Evolutionary conservation across 1,284 basidiomycete genomes (phyloP).

Genomic region (Irpex sp.): DNA sequence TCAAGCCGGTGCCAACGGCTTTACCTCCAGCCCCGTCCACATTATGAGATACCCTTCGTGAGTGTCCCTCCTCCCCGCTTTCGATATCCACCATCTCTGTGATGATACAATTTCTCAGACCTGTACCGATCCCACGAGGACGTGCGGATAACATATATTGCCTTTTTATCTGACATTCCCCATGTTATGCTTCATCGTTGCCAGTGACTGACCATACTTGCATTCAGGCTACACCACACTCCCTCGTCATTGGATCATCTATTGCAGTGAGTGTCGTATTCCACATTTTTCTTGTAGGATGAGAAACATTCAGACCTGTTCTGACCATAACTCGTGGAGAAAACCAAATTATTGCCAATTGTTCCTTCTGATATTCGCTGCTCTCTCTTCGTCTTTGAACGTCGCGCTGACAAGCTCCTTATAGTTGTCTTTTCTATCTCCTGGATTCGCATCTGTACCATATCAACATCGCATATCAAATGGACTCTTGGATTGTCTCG

Average conservation of each 20-base stretch:
- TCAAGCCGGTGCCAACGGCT: slow-evolving; percentile 51
- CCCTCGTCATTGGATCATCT: neutral
- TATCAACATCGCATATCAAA: neutral
- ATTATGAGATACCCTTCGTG: slow-evolving; percentile 13
- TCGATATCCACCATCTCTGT: slow-evolving; percentile 5
- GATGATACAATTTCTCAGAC: slow-evolving; percentile 42
- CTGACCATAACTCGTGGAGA: slow-evolving; percentile 31
- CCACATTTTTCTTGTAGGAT: slow-evolving; percentile 19
- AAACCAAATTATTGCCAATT: slow-evolving; percentile 30
- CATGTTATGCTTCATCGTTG: neutral
- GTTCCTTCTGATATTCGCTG: slow-evolving; percentile 25
- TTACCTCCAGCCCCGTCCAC: slow-evolving; percentile 29
- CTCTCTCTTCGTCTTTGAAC: neutral
- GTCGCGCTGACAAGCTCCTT: neutral
- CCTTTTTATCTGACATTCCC: slow-evolving; percentile 33
- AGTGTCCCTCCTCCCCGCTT: slow-evolving; percentile 13
- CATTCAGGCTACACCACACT: slow-evolving; percentile 4
- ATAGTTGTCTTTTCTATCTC: neutral
- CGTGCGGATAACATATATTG: slow-evolving; percentile 36
- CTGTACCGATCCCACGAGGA: slow-evolving; percentile 38
- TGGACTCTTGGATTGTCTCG: neutral
- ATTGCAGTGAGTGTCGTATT: slow-evolving; percentile 22
- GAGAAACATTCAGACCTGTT: slow-evolving; percentile 37
- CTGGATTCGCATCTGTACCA: neutral
- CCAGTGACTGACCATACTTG: neutral